Evolutionary conservation across 352 stramenopile species (phyloP), one percentile per base, ranked within the genome.

Genomic region (Phytophthora fragariae): DNA sequence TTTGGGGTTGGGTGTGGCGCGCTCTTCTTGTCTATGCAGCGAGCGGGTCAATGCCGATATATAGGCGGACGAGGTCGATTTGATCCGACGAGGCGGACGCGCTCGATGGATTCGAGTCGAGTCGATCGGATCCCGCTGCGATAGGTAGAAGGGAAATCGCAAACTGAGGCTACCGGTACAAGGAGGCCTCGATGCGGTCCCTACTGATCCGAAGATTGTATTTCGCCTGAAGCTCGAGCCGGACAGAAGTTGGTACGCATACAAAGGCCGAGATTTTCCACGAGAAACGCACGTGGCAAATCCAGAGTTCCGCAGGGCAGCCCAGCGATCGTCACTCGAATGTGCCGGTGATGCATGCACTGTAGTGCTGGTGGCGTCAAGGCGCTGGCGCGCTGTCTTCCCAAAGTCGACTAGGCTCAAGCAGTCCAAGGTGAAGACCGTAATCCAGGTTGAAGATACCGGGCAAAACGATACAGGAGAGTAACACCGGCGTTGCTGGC

Each of bases 201-300:
- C 33, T 14, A 68, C 58, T 19, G 59, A 14, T 11, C 15, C 21
- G 39, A 39, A 62, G 47, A 70, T 70, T 75, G 61, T 70, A 70
- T 73, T 73, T 73, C 60, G 67, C 17, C 17, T 4, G 11, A 41
- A 41, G n/a, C 3, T 9, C 21, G 5, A 11, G 29, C 27, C 39
- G 7, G 58, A 63, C 66, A 73, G 50, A 73, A 73, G 67, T 73
- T 73, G 67, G 53, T 73, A 73, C 60, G 21, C 46, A 57, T 73
- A 68, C 58, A 63, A 68, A 73, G 14, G 11, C 24, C 19, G 49
- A 41, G 47, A 17, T 50, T 57, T 68, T 62, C 8, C 6, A 24
- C 44, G 15, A 70, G 46, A 65, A 61, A 71, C 63, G 63, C 29
- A 65, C 41, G 39, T 5, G 33, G 54, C n/a, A 29, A 46, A 46